Percentiles rank a stretch among this genome's conserved stretches.
These are phyloP conservation scores for Funneliformis geosporum DNA, from an alignment of 192 early-diverging fungal species.

Conservation along the genomic window DNA sequence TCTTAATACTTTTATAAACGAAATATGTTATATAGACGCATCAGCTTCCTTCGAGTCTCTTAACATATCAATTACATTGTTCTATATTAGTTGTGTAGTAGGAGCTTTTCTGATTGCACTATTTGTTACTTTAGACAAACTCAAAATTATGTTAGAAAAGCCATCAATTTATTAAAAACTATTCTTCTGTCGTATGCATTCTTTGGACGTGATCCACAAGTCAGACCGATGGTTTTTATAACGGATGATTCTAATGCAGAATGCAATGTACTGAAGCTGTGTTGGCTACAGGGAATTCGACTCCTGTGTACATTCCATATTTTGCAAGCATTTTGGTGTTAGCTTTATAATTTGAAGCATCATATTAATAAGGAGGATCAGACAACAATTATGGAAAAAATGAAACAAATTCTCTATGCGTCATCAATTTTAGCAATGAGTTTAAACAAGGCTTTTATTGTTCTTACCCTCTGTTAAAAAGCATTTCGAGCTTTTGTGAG, in stretches of 20 bases:
- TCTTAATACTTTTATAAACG: too few species aligned
- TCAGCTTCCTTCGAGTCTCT: not conserved
- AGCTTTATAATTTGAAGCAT: too few species aligned
- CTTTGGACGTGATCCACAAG: not conserved
- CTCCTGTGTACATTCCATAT: too few species aligned
- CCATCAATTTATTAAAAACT: not conserved
- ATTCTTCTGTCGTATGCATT: not conserved
- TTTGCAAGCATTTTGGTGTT: too few species aligned
- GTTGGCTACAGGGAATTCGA: slow-evolving; percentile 2
- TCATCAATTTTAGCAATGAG: too few species aligned
- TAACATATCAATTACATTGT: not conserved
- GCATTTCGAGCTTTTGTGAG: too few species aligned
- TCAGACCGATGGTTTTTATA: not conserved
- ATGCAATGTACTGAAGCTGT: not conserved
- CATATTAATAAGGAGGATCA: too few species aligned
- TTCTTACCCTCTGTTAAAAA: too few species aligned
- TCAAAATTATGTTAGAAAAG: not conserved
- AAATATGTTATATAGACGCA: not conserved
- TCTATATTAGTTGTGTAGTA: not conserved
- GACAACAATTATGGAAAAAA: too few species aligned
- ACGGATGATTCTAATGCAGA: not conserved
- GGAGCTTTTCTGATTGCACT: not conserved
- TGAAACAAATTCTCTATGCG: too few species aligned
- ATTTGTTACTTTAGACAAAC: not conserved
- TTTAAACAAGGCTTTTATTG: too few species aligned